A percentile compares a stretch with the other conserved stretches of the same genome.
phyloP scores from a whole-genome alignment of 768 basidiomycete species.

The Cyathus striatus region DNA sequence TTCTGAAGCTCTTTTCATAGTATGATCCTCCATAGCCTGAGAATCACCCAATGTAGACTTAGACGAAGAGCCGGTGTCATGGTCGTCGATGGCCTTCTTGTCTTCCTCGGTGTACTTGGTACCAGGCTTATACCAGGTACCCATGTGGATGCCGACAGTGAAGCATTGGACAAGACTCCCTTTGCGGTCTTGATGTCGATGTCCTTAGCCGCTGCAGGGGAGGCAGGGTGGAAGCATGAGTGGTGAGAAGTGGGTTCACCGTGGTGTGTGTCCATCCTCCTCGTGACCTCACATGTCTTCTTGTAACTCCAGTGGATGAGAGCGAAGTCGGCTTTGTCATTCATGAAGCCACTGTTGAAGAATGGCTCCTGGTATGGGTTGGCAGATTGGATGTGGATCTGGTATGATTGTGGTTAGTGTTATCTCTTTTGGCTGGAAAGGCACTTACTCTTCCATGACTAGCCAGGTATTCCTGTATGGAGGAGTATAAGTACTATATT shows the following conservation, averaged over 20 bases:
- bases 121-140: constrained; percentile 57
- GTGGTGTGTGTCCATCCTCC: constrained; percentile 72
- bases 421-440: not conserved
- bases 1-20: no score
- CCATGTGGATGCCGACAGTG: constrained; percentile 73
- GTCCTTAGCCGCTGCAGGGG: constrained; percentile 52
- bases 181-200: constrained; percentile 68
- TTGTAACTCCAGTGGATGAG: constrained; percentile 77
- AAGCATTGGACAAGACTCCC: constrained; percentile 52
- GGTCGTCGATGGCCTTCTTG: constrained; percentile 68
- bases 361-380: constrained; percentile 59
- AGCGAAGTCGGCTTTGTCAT: constrained; percentile 71
- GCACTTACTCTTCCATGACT: constrained; percentile 59
- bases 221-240: constrained; percentile 69
- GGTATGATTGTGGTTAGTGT: not conserved
- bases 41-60: no score
- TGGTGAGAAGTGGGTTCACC: constrained; percentile 71
- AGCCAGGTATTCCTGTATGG: constrained; percentile 59
- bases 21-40: no score
- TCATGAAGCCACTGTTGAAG: constrained; percentile 79
- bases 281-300: constrained; percentile 67
- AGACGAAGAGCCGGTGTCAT: no score
- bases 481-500: not conserved
- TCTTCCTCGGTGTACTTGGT: constrained; percentile 65
- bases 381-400: constrained; percentile 59